Percentiles rank a stretch among this genome's conserved stretches.
phyloP scores from a whole-genome alignment of 176 grass and related monocot species.

The Ensete glaucum region DNA sequence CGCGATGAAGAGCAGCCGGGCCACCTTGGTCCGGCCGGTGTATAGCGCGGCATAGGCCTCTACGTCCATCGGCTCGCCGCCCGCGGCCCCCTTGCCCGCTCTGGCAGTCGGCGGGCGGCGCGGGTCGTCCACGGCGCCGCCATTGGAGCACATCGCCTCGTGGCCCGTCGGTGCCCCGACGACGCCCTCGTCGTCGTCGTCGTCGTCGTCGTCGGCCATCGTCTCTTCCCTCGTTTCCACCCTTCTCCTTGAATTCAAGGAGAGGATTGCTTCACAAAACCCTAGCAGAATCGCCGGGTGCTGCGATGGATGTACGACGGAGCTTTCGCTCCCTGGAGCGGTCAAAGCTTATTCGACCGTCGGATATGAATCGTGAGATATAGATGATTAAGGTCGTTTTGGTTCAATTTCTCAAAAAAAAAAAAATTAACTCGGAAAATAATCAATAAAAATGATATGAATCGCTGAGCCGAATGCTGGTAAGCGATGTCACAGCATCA shows the following conservation, averaged over 20 bases:
- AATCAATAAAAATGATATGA: too few relatives aligned
- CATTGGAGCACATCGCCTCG: slow-evolving; percentile 35
- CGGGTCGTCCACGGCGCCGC: slow-evolving; percentile 12
- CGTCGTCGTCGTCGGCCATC: slow-evolving; percentile 77
- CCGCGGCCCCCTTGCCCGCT: slow-evolving; percentile 15
- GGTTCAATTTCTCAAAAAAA: too few relatives aligned
- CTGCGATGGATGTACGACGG: neutral
- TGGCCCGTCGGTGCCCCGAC: slow-evolving; percentile 28
- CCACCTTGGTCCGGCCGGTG: slow-evolving; percentile 46
- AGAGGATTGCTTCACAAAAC: neutral
- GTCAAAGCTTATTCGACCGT: too few relatives aligned
- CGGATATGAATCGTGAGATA: too few relatives aligned
- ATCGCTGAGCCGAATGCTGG: too few relatives aligned
- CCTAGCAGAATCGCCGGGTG: neutral
- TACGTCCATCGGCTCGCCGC: slow-evolving; percentile 69
- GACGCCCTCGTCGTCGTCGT: slow-evolving; percentile 28
- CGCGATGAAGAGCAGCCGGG: slow-evolving; percentile 63
- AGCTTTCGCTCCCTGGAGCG: too few relatives aligned
- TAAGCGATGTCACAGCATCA: too few relatives aligned
- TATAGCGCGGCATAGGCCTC: slow-evolving; percentile 83
- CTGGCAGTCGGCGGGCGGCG: slow-evolving; percentile 20
- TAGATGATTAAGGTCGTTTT: too few relatives aligned
- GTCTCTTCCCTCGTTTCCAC: too few relatives aligned
- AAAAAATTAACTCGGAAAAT: too few relatives aligned
- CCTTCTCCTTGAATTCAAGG: too few relatives aligned